Base-by-base conservation (phyloP, 371 early-diverging fungal genomes). In the Lichtheimia ramosa region DNA sequence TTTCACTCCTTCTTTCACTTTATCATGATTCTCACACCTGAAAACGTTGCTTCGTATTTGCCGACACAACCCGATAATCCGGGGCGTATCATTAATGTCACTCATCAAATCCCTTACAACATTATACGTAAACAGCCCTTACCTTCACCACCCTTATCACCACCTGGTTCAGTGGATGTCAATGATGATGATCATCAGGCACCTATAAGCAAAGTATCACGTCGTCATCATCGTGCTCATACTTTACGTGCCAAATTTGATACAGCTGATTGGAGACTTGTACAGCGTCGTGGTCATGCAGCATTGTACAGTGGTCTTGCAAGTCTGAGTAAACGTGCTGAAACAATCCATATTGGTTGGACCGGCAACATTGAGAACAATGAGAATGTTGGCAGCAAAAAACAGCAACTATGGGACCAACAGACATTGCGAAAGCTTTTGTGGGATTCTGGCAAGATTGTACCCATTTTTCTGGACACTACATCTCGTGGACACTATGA, bases 401-500 rank as follows among this genome's bases (percentile, higher is more conserved):
- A 43, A 53, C 46, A 39, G 14, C 40, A 51, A 16, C 43, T 14
- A 0, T 48, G 56, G 6, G 69, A 73, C 49, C 75, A 69, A 50
- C 54, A 57, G 7, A 48, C 58, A 6, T 58, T 87, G 53, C 61
- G 65, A 56, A 59, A 74, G 27, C 53, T 70, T 54, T 72, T 89
- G 41, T 62, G 65, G 54, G 66, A 82, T 39, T 60, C 66, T 5
- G 58, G 60, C n/a, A 67, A 71, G 51, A 83, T 79, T 43, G 72
- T 86, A 14, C 93, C 95, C 23, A 85, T 95, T 16, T 86, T 91
- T 61, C 62, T 95, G 51, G 86, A 87, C 18, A 77, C 80, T 14
- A 75, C 81, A 23, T 88, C 92, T 55, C 62, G 75, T n/a, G 85
- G 83, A 15, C 92, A 86, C 74, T 91, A 89, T 80, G 95, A 91